Percentiles rank a stretch among this genome's conserved stretches.
phyloP scores from a whole-genome alignment of 306 rosid species.

The Delonix regia region DNA sequence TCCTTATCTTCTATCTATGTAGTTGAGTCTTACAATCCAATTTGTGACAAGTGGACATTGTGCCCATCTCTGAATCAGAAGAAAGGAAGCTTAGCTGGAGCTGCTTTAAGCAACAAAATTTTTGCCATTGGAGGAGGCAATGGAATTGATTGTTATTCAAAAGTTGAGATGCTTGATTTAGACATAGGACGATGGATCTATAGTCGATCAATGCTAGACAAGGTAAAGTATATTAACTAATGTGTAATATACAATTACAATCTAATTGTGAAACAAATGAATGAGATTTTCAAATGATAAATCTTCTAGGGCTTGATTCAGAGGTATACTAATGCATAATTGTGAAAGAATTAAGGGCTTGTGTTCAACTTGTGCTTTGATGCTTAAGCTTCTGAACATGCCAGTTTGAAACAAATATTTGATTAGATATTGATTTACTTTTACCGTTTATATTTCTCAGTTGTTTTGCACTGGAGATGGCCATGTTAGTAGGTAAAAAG shows the following conservation, averaged over 20 bases:
- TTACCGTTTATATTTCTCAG: neutral
- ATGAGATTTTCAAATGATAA: constrained; percentile 18
- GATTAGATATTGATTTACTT: neutral
- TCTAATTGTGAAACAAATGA: neutral
- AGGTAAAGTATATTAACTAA: constrained; percentile 46
- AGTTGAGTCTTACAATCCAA: constrained; percentile 77
- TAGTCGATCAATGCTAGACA: constrained; percentile 56
- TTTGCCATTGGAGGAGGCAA: constrained; percentile 62
- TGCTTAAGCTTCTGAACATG: constrained; percentile 27
- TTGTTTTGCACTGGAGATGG: neutral
- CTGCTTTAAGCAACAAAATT: constrained; percentile 46
- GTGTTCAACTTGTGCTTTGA: constrained; percentile 4
- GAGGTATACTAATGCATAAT: constrained; percentile 24
- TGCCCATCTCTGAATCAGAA: constrained; percentile 65
- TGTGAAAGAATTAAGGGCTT: neutral
- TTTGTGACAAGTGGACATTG: constrained; percentile 59
- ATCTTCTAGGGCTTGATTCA: constrained; percentile 27
- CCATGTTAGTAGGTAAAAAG: constrained; percentile 4
- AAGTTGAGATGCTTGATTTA: constrained; percentile 70
- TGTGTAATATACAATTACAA: neutral
- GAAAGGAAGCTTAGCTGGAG: constrained; percentile 75
- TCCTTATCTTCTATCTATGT: constrained; percentile 33
- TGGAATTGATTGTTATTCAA: constrained; percentile 46
- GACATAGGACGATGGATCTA: constrained; percentile 67
- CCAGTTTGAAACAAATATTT: constrained; percentile 5